Conservation (phyloP, 208 protist genomes). For the Wallacemonas rigidus region DNA sequence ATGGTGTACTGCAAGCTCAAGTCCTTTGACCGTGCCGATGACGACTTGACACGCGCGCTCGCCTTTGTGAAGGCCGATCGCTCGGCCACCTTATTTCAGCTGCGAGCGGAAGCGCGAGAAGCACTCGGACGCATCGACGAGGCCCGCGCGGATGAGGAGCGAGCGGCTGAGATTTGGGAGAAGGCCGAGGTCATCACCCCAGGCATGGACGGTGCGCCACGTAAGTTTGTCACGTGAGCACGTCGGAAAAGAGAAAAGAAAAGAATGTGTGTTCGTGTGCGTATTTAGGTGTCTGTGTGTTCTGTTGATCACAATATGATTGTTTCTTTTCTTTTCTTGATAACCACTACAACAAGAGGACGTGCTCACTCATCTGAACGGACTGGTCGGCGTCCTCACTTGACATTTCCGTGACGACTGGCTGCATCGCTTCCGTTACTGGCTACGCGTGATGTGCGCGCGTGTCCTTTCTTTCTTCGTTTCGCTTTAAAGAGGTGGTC, state of each 20-base stretch:
- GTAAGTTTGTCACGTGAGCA: conserved; percentile 81
- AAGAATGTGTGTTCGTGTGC: background rate
- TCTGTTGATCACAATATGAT: no score
- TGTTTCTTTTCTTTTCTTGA: no score
- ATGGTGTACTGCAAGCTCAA: conserved; percentile 89
- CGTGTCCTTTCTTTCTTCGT: no score
- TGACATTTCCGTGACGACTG: no score
- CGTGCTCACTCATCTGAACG: no score
- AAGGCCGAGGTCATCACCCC: conserved; percentile 80
- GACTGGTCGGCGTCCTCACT: no score
- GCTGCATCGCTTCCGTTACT: no score
- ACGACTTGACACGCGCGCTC: conserved; percentile 80
- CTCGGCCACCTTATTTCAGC: conserved; percentile 81
- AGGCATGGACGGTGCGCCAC: conserved; percentile 70
- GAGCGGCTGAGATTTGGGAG: conserved; percentile 88
- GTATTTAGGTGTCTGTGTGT: no score
- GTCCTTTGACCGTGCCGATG: conserved; percentile 75
- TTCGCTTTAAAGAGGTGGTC: no score
- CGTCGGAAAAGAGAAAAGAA: background rate
- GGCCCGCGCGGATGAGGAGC: conserved; percentile 79
- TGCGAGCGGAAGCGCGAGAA: conserved; percentile 85
- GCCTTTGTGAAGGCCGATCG: conserved; percentile 79
- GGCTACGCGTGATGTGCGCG: no score
- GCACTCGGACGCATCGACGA: conserved; percentile 81
- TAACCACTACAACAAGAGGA: no score